Conservation (phyloP, 176 grass and related monocot species). For the Carex pumila region DNA sequence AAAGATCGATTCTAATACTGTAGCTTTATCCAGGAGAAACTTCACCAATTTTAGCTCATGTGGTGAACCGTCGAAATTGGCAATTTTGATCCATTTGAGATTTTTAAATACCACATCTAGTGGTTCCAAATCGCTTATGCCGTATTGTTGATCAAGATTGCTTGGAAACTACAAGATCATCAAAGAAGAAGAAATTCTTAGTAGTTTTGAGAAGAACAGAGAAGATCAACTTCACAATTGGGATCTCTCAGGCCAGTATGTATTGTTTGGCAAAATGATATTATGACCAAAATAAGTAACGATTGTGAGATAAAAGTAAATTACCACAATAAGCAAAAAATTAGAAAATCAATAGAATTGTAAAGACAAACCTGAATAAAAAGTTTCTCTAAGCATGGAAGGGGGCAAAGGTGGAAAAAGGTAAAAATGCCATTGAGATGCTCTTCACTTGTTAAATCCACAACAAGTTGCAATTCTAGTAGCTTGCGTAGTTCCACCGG, state of each 20-base stretch:
- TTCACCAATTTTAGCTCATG: slow-evolving; percentile 32
- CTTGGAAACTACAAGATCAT: slow-evolving; percentile 19
- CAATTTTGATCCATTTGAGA: slow-evolving; percentile 40
- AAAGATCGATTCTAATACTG: slow-evolving; percentile 36
- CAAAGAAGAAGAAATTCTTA: neutral
- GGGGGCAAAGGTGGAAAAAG: slow-evolving; percentile 11
- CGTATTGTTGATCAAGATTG: neutral
- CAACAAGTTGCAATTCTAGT: slow-evolving; percentile 42
- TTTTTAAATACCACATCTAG: slow-evolving; percentile 22
- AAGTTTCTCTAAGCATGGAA: slow-evolving; percentile 37
- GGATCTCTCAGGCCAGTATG: neutral
- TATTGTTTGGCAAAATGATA: neutral
- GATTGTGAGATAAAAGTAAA: neutral
- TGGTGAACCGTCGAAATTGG: slow-evolving; percentile 29
- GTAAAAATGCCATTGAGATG: neutral
- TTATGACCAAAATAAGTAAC: neutral
- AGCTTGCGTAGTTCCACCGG: slow-evolving; percentile 23
- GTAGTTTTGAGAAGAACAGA: too few relatives aligned
- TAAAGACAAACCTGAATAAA: slow-evolving; percentile 27
- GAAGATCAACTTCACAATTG: neutral
- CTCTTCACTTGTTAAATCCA: slow-evolving; percentile 17
- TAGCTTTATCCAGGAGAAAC: slow-evolving; percentile 32
- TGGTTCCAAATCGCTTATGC: neutral
- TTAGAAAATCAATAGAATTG: neutral
- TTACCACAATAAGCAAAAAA: neutral